Base-by-base conservation (phyloP, 352 stramenopile genomes). In the Pythium monospermum region DNA sequence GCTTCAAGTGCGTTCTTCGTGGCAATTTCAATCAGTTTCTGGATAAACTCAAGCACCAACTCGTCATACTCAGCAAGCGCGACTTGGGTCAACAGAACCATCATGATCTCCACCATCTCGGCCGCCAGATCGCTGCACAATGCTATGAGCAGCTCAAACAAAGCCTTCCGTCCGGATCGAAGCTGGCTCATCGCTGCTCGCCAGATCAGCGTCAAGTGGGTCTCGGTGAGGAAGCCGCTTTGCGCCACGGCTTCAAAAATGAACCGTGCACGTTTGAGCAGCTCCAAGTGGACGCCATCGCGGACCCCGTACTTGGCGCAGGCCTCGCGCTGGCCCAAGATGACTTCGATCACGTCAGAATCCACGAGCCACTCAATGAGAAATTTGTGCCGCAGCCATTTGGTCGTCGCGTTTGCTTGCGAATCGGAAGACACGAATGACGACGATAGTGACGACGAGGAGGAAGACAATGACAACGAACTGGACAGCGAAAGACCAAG, bases 331-430 rank as follows among this genome's bases (percentile, higher is more conserved):
- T 95, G 76, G 2, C 84, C 84, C 21, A 93, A 59, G 18, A 95
- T 79, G 25, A 95, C 78, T 57, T 95, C 82, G 6, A 92, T 50
- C 3, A 95, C 75, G 23, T 91, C 73, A 3, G 80, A 91, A n/a
- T 65, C 65, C 6, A 68, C 62, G 15, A 95, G 55, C 84, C 84
- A 95, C 39, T 92, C 74, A n/a, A 79, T 71, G 40, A 93, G 68
- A 40, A 83, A 87, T 44, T 80, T 83, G 13, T 71, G 59, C 12
- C 74, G 76, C 16, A 95, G 58, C 82, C 84, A 93, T 37, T 84
- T 87, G 8, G 82, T 76, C 22, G 68, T 53, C 5, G 61, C 52
- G n/a, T n/a, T n/a, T n/a, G n/a, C n/a, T n/a, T n/a, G n/a, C 19
- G 67, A 55, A 0, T 66, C 62, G 10, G 43, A 53, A n/a, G 49